Evolutionary conservation across 768 basidiomycete genomes (phyloP).

Genomic region (Sistotremastrum niveocremeum): DNA sequence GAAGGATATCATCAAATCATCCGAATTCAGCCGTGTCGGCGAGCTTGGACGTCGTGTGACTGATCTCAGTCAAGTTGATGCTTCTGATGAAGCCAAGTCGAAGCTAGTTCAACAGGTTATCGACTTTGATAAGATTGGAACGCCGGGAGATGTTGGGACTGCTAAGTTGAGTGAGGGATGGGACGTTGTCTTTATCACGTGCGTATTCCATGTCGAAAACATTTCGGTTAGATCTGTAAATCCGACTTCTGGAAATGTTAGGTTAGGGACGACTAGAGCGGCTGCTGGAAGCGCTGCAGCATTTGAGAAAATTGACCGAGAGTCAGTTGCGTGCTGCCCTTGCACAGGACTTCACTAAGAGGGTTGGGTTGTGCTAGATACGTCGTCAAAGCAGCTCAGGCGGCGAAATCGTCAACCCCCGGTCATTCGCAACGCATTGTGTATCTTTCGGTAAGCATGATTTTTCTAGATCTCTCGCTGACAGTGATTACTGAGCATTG

Average conservation of each 20-base stretch:
- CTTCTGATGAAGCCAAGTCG: conserved; percentile 20
- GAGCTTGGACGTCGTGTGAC: conserved; percentile 62
- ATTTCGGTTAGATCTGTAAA: neutral
- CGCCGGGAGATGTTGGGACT: conserved; percentile 17
- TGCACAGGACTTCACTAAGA: neutral
- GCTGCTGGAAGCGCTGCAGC: conserved; percentile 47
- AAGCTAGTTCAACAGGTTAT: conserved; percentile 58
- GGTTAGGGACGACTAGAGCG: conserved; percentile 52
- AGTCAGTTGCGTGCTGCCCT: conserved; percentile 29
- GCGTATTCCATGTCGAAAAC: conserved; percentile 12
- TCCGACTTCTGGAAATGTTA: conserved; percentile 9
- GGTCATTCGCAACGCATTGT: conserved; percentile 42
- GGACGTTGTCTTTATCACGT: conserved; percentile 54
- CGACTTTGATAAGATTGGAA: conserved; percentile 53
- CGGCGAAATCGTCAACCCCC: conserved; percentile 38
- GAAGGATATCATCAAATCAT: conserved; percentile 41
- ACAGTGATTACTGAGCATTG: neutral
- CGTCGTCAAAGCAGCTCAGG: conserved; percentile 59
- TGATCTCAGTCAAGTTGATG: conserved; percentile 22
- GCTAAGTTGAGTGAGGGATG: too few relatives aligned
- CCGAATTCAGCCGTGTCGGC: conserved; percentile 42
- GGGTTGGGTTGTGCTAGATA: conserved; percentile 29
- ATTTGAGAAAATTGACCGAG: conserved; percentile 68
- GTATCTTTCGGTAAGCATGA: conserved; percentile 49
- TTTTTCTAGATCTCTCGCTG: neutral